Evolutionary conservation across 352 stramenopile species (phyloP).

Genomic region (Bremia lactucae): DNA sequence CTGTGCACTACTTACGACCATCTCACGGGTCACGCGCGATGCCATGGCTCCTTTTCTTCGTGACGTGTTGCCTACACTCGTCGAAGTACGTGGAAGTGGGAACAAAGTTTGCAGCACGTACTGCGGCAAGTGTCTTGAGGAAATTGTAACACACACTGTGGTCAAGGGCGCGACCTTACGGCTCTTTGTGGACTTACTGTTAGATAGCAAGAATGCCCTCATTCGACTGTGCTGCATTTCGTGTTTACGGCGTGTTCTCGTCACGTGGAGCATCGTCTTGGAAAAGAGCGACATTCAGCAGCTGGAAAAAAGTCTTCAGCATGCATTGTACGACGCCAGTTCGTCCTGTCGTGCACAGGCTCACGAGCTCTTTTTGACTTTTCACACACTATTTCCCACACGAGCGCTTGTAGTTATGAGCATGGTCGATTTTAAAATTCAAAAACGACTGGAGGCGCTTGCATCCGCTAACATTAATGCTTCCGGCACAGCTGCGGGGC

Average conservation of each 20-base stretch:
- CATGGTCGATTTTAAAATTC: conserved; percentile 73
- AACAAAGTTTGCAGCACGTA: conserved; percentile 80
- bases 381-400: conserved; percentile 74
- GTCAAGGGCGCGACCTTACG: conserved; percentile 65
- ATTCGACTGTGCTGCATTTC: conserved; percentile 70
- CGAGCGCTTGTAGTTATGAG: conserved; percentile 51
- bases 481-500: conserved; percentile 11
- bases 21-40: conserved; percentile 58
- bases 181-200: conserved; percentile 58
- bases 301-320: conserved; percentile 63
- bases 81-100: conserved; percentile 70
- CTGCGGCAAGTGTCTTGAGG: conserved; percentile 67
- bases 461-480: conserved; percentile 25
- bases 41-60: conserved; percentile 69
- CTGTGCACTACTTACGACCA: conserved; percentile 43
- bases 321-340: conserved; percentile 68
- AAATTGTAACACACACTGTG: conserved; percentile 50
- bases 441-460: conserved; percentile 66
- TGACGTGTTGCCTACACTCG: conserved; percentile 56
- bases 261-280: conserved; percentile 58
- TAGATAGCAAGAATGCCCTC: conserved; percentile 76
- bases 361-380: conserved; percentile 57
- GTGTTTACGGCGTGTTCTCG: conserved; percentile 37
- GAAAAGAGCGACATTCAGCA: conserved; percentile 77
- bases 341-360: conserved; percentile 54